Evolutionary conservation across 352 stramenopile species (phyloP).

Genomic region (Labyrinthula sp.): DNA sequence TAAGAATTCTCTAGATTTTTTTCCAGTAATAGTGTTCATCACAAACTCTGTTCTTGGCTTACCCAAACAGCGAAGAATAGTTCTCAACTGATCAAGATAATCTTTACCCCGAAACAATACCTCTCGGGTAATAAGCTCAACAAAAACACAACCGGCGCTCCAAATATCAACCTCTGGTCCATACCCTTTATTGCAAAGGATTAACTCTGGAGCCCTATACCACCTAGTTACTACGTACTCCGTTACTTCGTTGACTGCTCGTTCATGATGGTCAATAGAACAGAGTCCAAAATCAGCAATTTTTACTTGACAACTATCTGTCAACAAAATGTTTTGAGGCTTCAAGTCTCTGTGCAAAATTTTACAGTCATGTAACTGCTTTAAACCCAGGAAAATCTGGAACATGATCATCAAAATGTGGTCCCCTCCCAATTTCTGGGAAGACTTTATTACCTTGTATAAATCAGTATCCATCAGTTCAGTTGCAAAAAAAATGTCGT

Average conservation of each 20-base stretch:
- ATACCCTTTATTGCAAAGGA: constrained; percentile 93
- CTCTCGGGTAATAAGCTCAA: constrained; percentile 59
- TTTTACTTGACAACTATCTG: constrained; percentile 65
- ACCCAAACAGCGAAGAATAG: constrained; percentile 70
- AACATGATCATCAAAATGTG: constrained; percentile 77
- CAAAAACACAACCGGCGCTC: constrained; percentile 65
- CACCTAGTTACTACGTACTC: constrained; percentile 76
- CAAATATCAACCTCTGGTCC: constrained; percentile 40
- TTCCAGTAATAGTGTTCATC: too few relatives aligned
- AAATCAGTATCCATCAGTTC: constrained; percentile 95
- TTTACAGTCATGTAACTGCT: constrained; percentile 70
- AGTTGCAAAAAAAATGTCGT: constrained; percentile 90
- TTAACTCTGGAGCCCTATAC: constrained; percentile 77
- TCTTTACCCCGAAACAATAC: constrained; percentile 80
- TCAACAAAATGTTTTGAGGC: constrained; percentile 86
- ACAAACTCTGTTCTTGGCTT: too few relatives aligned
- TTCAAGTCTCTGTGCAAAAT: constrained; percentile 87
- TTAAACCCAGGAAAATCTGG: constrained; percentile 53
- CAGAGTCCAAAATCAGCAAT: constrained; percentile 68
- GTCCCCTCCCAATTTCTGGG: constrained; percentile 63
- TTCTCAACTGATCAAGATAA: constrained; percentile 96
- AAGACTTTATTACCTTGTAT: constrained; percentile 85
- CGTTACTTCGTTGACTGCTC: constrained; percentile 34
- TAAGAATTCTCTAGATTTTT: constrained; percentile 39
- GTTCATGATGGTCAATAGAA: constrained; percentile 29